Base-by-base conservation (phyloP, 2,329 filamentous ascomycete genomes). In the Penicillium psychrosexuale region DNA sequence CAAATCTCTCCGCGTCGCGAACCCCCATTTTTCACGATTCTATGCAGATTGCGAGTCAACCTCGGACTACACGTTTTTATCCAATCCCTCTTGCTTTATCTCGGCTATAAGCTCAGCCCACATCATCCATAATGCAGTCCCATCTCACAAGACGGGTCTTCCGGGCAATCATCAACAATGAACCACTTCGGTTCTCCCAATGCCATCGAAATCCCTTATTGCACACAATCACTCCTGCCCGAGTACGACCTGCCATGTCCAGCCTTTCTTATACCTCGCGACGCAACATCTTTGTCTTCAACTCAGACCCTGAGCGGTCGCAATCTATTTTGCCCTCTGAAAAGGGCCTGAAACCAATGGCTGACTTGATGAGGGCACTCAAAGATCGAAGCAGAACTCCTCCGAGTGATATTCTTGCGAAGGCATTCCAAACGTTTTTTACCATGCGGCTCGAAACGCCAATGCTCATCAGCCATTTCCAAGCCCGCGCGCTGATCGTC, bases 391-490 rank as follows among this genome's bases (percentile, higher is more conserved):
- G 85, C 34, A 83, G 90, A 33, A 82, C 84, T 9, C 91, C 90
- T 15, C 72, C 82, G 0, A 75, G 79, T 3, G 70, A 79, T n/a
- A 83, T 89, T 33, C 76, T 96, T 2, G 72, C 84, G 0, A 77
- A 82, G 34, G 89, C 88, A 5, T 86, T 89, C 70, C 78, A 76
- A 52, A 74, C 78, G 9, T 86, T 92, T 60, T 85, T 93, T 63
- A 68, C 75, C 17, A 78, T 68, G 81, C 88, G 72, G 59, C 77
- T 55, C 63, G 75, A 64, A 73, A 76, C 58, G 66, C 76, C 61
- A 66, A 80, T 58, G 63, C 79, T 48, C 66, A 90, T 69, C 84
- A 90, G 71, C 78, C 84, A 63, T 80, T 86, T 39, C 53, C 87
- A 94, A 64, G 87, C 88, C 0, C 72, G 79, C n/a, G 77, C 85